Evolutionary conservation across 2,329 filamentous ascomycete species (phyloP).

Genomic region (Pestalotiopsis sp.): DNA sequence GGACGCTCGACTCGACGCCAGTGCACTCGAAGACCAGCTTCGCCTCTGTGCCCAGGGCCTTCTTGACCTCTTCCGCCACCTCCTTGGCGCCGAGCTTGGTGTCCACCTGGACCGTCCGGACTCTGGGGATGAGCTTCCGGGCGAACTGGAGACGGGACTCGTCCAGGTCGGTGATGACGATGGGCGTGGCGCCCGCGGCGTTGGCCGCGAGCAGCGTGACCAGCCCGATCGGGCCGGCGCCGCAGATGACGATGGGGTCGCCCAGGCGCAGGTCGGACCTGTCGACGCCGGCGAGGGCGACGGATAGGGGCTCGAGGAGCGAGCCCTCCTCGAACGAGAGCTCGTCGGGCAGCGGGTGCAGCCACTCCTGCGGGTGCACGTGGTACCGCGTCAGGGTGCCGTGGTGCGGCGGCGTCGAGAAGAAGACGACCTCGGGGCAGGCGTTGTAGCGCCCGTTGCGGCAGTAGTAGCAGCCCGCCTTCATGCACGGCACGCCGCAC

Average conservation of each 20-base stretch:
- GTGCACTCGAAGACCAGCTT: not conserved
- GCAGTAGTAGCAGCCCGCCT: constrained; percentile 34
- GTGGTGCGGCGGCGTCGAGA: constrained; percentile 33
- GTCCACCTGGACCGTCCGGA: not conserved
- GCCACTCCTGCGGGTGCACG: constrained; percentile 38
- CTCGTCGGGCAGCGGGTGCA: constrained; percentile 37
- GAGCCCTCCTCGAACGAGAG: constrained; percentile 44
- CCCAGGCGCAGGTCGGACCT: constrained; percentile 40
- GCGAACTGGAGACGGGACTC: not conserved
- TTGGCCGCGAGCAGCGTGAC: constrained; percentile 43
- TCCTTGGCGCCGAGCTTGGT: not conserved
- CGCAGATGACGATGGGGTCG: constrained; percentile 37
- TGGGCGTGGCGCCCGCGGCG: constrained; percentile 43
- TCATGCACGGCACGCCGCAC: constrained; percentile 36
- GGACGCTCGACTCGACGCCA: not conserved
- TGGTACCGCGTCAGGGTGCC: constrained; percentile 41
- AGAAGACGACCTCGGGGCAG: constrained; percentile 25
- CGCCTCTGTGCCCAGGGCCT: not conserved
- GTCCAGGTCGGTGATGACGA: constrained; percentile 36
- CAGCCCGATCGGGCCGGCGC: constrained; percentile 38
- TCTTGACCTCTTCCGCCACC: not conserved
- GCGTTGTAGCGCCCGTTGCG: constrained; percentile 42
- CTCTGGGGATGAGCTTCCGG: not conserved
- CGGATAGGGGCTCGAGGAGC: constrained; percentile 49
- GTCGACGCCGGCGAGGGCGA: constrained; percentile 47